Base-by-base conservation (phyloP, 176 grass and related monocot genomes). In the Rhipidocladum racemiflorum region DNA sequence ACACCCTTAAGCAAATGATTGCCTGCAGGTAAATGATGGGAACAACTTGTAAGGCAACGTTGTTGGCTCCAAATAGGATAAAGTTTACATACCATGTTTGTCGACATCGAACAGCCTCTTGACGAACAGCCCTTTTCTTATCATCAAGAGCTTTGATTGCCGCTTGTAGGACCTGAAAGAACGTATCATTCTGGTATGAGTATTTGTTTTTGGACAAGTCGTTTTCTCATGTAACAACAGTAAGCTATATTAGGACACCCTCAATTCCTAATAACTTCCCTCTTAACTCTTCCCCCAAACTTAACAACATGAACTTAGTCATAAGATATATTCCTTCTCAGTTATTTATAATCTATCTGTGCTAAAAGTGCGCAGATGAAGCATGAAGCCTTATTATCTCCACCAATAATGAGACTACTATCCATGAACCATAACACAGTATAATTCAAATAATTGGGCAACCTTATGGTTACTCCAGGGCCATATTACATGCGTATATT, bases 91-190 rank as follows among this genome's bases (percentile, higher is more conserved):
- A 94, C 95, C 95, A 97, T 86, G 88, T 85, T 84, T 97, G 90
- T 13, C 90, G 86, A 73, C 95, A 97, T 74, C 88, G 90, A 49
- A 93, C 88, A 82, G 95, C 95, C 80, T 89, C 92, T 76, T 84
- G 86, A 70, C 95, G 95, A 86, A 94, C 92, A 82, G 38, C 79
- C 56, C 92, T 88, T 84, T 89, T 92, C 72, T 87, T 89, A 86
- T 97, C 95, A 82, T 94, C 92, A 12, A 94, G 95, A 84, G 95
- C 92, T 67, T 69, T 94, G 65, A 89, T 72, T 84, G 93, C 86
- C 74, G 92, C 90, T 61, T 75, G 87, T 69, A 94, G 65, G 36
- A 97, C 87, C 95, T 97, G 76, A 61, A 83, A 76, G 25, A 65
- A 62, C 7, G 12, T 76, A 25, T 61, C 57, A 49, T 65, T 48